Base-by-base conservation (phyloP, 1,139 yeast species). In the Oligophagozyma castellii region DNA sequence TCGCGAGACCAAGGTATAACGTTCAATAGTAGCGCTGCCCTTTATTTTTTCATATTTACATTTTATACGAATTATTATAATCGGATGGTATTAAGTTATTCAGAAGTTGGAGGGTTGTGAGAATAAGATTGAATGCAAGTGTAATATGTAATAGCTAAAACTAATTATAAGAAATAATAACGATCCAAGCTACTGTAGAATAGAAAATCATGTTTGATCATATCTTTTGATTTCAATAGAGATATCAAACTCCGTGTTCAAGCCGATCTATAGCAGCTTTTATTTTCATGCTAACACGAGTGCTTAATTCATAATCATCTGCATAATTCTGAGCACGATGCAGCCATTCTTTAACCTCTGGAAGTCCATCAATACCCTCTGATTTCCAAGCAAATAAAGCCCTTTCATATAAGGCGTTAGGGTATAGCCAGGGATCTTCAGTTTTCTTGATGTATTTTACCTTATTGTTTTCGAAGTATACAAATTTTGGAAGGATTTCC, bases 251-350 rank as follows among this genome's bases (percentile, higher is more conserved):
- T 6, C 20, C 40, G 26, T 45, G 63, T 33, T 65, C 70, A 31
- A 80, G 58, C 47, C 86, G 64, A 48, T 78, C 93, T 29, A 70
- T 53, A 2, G 95, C 95, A 3, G 93, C 89, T 53, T 86, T 86
- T 35, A 83, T 75, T 50, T 79, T 74, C 89, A 86, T 78, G 12
- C 83, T 78, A 8, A 93, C 73, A 44, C 96, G 67, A 13, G 93
- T 80, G 55, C 95, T 83, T 48, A 86, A 64, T 51, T 86, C 96
- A 53, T 83, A 86, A 53, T 86, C 96, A 26, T 81, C 94, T 14
- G 89, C 76, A 47, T 80, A 84, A 25, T 59, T 58, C 37, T 73
- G 75, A 0, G 94, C 86, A 42, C 72, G 67, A 33, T 63, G 67
- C 34, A 89, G 58, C 84, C 93, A 84, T 22, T 64, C 64, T 44